Base-by-base conservation (phyloP, 805 yeast species). In the Candida wancherniae region DNA sequence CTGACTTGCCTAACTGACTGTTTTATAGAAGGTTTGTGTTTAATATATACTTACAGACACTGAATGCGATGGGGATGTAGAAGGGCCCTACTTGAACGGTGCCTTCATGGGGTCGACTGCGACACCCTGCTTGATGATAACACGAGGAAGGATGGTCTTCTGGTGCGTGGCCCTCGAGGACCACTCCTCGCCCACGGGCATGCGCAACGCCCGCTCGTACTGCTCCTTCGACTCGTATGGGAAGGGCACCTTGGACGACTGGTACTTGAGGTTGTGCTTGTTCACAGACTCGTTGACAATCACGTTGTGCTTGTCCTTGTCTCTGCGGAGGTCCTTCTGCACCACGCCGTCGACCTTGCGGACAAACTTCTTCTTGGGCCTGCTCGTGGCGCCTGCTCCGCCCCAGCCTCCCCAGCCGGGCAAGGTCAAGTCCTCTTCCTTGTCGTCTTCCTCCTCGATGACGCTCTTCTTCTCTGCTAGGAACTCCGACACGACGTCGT, bases 351-450 rank as follows among this genome's bases (percentile, higher is more conserved):
- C 76, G 16, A 84, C 65, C 43, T 76, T 84, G 47, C 82, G 76
- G 20, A 80, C 68, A 34, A 82, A 68, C 53, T 77, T 81, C 52
- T 75, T 73, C 53, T 74, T 77, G 53, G 64, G 63, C 11, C 44
- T 52, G 36, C 49, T 58, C 24, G 51, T 48, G 15, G 15, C 19
- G 13, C 47, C 57, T 7, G 73, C 75, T 22, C 96, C 96, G 8
- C 90, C 83, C 98, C 98, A 92, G 25, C 82, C 84, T 28, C 97
- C 97, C 97, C 97, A 92, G 1, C 98, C 98, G 3, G 97, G 97
- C 31, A 88, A 60, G 0, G 95, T 81, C 28, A 82, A 61, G 53
- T 88, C 95, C 36, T 82, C 80, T 48, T 80, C 87, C 51, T 85
- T 72, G 57, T 90, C 97, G 36, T 77, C 97, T 56, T 90, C 97